Percentiles rank a stretch among this genome's conserved stretches.
Evolutionary conservation across 176 grass and related monocot species (phyloP).

Genomic region (barley (Hordeum vulgare)): MorexV3_pseudomolecules_assembly NC_058521.1:216708608-216709107

Average conservation of each 20-base stretch:
- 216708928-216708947: conserved; percentile 73
- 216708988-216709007: conserved; percentile 56
- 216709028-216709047: conserved; percentile 14
- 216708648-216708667: conserved; percentile 95
- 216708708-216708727: conserved; percentile 52
- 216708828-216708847: conserved; percentile 9
- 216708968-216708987: conserved; percentile 66
- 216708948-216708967: conserved; percentile 80
- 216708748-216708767: conserved; percentile 68
- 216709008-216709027: conserved; percentile 79
- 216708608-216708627: conserved; percentile 6
- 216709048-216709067: conserved; percentile 7
- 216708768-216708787: conserved; percentile 79
- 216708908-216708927: conserved; percentile 62
- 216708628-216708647: conserved; percentile 15
- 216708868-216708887: neutral
- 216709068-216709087: neutral
- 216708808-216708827: conserved; percentile 1
- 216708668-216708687: conserved; percentile 68
- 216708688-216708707: conserved; percentile 83
- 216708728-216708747: conserved; percentile 63
- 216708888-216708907: conserved; percentile 46
- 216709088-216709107: neutral
- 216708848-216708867: neutral
- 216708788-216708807: conserved; percentile 23